Evolutionary conservation across 2,329 filamentous ascomycete genomes (phyloP), one percentile per base, ranked within the genome.

Genomic region (Trichoderma guizhouense): DNA sequence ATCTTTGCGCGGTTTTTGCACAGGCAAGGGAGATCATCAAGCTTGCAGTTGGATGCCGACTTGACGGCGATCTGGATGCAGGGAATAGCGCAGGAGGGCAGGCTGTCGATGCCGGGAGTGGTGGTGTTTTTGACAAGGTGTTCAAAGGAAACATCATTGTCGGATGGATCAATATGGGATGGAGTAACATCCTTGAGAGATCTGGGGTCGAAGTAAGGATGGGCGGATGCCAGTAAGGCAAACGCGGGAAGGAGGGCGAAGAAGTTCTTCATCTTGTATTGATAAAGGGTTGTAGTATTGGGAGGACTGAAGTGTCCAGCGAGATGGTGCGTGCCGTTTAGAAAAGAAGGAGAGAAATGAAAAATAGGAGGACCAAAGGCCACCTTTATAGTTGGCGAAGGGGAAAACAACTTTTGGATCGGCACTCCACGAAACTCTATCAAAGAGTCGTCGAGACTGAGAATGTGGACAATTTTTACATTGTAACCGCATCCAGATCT

Each of bases 1-100:
- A 72, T 24, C 67, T 71, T 53, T 24, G 24, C 28, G 12, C 65
- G 64, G 12, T 53, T 18, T 30, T 60, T 57, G 51, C 72, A 73
- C 14, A 70, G 39, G 30, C 72, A 73, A 32, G 53, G 39, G 26
- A 69, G 32, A 26, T 73, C 63, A n/a, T 34, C 39, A 0, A 65
- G 5, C 5, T 24, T 1, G 43, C 72, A 72, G 3, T 18, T 18
- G 9, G 70, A 68, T 14, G 47, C n/a, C n/a, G 36, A 30, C 3
- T n/a, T 14, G 36, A 71, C 51, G 5, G 63, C 65, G 15, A 36
- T 28, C 21, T 51, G 15, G 3, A 71, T 18, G 55, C 70, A 71
- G 11, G 34, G 26, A 11, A 69, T 9, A 8, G 63, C 55, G 21
- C 70, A 71, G 8, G 5, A 2, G 6, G 70, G 70, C 7, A 63